phyloP scores from a whole-genome alignment of 2,329 filamentous ascomycete genomes.

The Ceratocystis colombiana region DNA sequence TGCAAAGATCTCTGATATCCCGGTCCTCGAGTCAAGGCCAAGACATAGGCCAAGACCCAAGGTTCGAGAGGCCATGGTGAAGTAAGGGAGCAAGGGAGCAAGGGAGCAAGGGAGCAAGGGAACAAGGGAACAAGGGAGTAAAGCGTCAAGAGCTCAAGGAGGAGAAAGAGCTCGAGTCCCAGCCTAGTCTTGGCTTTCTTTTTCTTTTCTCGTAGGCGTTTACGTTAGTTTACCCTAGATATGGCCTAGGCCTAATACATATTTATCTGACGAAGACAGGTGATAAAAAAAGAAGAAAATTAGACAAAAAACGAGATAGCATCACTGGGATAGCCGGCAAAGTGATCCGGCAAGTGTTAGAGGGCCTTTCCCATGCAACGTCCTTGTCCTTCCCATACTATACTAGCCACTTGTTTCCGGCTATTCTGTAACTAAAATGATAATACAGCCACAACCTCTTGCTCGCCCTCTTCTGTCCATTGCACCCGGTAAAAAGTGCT shows the following conservation, averaged over 20 bases:
- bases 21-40: constrained; percentile 6
- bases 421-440: neutral
- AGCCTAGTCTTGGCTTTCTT: neutral
- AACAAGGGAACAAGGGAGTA: neutral
- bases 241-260: neutral
- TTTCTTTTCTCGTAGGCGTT: neutral
- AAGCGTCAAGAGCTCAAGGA: neutral
- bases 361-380: neutral
- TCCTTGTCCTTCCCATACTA: neutral
- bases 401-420: neutral
- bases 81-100: no score
- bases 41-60: neutral
- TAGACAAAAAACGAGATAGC: neutral
- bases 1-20: constrained; percentile 12
- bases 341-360: neutral
- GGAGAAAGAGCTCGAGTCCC: neutral
- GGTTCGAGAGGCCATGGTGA: no score
- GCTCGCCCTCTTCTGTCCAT: neutral
- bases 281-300: neutral
- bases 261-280: neutral
- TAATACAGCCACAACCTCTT: no score
- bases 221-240: neutral
- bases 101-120: neutral
- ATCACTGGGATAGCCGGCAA: neutral
- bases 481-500: neutral